Percentiles rank a stretch among this genome's conserved stretches.
These are phyloP conservation scores for Stenogyne calaminthoides DNA, from an alignment of 305 asterid species.

Conservation along the genomic window DNA sequence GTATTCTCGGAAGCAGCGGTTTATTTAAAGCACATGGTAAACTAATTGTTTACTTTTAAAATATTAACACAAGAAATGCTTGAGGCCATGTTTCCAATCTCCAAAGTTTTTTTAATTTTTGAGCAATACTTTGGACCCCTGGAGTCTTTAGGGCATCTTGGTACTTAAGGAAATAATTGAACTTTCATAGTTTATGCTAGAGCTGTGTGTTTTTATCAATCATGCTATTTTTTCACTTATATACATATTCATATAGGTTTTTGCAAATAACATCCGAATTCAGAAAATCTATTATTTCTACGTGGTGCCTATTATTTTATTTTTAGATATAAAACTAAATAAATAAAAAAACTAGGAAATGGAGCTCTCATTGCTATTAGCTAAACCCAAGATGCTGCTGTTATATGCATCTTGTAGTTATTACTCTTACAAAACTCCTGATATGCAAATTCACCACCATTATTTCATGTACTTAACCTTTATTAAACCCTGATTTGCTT, in stretches of 20 bases:
- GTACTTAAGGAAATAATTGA: constrained; percentile 1
- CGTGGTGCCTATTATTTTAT: not conserved
- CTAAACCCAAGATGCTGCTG: not conserved
- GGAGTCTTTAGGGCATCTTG: constrained; percentile 9
- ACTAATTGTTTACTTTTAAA: constrained; percentile 8
- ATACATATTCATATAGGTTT: not conserved
- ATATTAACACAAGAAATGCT: not conserved
- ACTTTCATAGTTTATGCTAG: constrained; percentile 6
- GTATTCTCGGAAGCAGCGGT: constrained; percentile 57
- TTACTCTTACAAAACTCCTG: not conserved
- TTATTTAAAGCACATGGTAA: constrained; percentile 71
- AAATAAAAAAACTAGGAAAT: not conserved
- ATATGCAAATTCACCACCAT: not conserved
- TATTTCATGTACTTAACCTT: not conserved
- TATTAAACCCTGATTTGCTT: not conserved
- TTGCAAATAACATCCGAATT: not conserved
- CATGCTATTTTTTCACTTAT: not conserved
- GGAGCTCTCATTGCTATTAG: not conserved
- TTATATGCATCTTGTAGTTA: not conserved
- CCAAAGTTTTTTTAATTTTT: not conserved
- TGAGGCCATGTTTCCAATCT: not conserved
- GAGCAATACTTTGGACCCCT: not conserved
- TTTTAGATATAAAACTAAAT: not conserved
- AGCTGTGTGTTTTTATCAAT: not conserved
- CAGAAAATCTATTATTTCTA: not conserved